These are phyloP conservation scores for Lentinula novae-zelandiae DNA, from an alignment of 1,284 basidiomycete species.

Conservation along the genomic window DNA sequence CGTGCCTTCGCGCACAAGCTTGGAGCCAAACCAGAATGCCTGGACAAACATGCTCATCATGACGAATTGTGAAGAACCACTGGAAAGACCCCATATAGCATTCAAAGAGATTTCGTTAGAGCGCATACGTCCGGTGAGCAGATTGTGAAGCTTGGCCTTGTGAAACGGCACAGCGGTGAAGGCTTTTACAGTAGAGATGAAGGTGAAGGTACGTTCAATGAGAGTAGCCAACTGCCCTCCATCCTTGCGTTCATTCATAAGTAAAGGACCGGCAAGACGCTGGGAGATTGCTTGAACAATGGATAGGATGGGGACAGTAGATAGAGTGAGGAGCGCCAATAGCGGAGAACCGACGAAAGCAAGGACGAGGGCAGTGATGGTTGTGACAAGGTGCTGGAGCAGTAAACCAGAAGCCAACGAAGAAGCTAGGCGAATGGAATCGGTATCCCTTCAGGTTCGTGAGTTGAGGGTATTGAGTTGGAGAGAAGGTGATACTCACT, in stretches of 20 bases:
- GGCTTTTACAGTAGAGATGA: constrained; percentile 92
- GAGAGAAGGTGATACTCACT: constrained; percentile 44
- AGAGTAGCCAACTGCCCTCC: constrained; percentile 74
- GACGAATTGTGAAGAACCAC: constrained; percentile 71
- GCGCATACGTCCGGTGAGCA: constrained; percentile 45
- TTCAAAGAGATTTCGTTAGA: constrained; percentile 54
- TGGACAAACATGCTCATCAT: constrained; percentile 93
- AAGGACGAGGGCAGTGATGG: constrained; percentile 75
- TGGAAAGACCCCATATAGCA: constrained; percentile 73
- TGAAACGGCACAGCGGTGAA: constrained; percentile 85
- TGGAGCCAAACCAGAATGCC: constrained; percentile 94
- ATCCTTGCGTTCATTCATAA: constrained; percentile 64
- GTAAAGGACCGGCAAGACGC: constrained; percentile 60
- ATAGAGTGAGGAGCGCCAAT: constrained; percentile 89
- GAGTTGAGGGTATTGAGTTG: neutral
- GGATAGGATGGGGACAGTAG: constrained; percentile 82
- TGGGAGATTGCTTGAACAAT: constrained; percentile 78
- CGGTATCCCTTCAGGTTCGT: constrained; percentile 71
- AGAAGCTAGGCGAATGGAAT: constrained; percentile 86
- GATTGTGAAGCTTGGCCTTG: constrained; percentile 39
- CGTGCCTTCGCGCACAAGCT: constrained; percentile 75
- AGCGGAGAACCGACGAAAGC: constrained; percentile 80
- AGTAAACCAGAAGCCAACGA: constrained; percentile 77
- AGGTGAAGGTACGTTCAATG: constrained; percentile 73
- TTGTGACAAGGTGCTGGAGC: constrained; percentile 80